These are phyloP conservation scores for Zalerion maritima DNA, from an alignment of 495 filamentous ascomycete genomes.

Conservation along the genomic window DNA sequence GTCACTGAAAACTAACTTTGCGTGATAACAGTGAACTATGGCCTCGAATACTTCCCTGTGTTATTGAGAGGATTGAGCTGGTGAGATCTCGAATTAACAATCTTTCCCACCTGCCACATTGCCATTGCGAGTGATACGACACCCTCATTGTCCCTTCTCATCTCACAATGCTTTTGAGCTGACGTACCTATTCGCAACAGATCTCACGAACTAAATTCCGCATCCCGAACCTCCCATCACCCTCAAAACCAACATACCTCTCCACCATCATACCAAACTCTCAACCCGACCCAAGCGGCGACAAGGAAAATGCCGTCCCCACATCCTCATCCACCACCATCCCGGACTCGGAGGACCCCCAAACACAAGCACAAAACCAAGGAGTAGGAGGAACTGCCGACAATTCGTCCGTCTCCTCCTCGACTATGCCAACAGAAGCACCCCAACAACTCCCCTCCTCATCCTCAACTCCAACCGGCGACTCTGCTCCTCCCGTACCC, in stretches of 20 bases:
- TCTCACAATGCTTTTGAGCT: too few relatives aligned
- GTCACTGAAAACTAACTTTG: too few relatives aligned
- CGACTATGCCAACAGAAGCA: slow-evolving; percentile 2
- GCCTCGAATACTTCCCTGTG: too few relatives aligned
- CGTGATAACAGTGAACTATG: too few relatives aligned
- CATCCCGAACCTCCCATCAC: slow-evolving; percentile 24
- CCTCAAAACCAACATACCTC: slow-evolving; percentile 15
- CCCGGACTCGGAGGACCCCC: slow-evolving; percentile 6
- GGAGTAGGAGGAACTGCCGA: slow-evolving; percentile 10
- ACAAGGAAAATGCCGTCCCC: slow-evolving; percentile 42
- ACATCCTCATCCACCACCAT: slow-evolving; percentile 19
- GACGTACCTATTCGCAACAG: too few relatives aligned
- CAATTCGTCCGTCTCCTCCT: slow-evolving; percentile 9
- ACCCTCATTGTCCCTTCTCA: too few relatives aligned
- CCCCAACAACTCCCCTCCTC: slow-evolving; percentile 4
- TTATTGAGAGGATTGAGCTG: too few relatives aligned
- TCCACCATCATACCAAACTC: slow-evolving; percentile 21
- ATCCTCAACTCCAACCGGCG: slow-evolving; percentile 2
- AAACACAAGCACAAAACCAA: slow-evolving; percentile 30
- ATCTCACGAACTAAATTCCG: slow-evolving; percentile 28
- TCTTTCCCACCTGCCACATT: too few relatives aligned
- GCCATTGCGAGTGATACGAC: too few relatives aligned
- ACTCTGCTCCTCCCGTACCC: slow-evolving; percentile 37
- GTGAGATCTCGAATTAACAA: too few relatives aligned
- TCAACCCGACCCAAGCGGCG: slow-evolving; percentile 25